These are phyloP conservation scores for Lecanosticta acicola DNA, from an alignment of 2,329 filamentous ascomycete genomes.

Conservation along the genomic window DNA sequence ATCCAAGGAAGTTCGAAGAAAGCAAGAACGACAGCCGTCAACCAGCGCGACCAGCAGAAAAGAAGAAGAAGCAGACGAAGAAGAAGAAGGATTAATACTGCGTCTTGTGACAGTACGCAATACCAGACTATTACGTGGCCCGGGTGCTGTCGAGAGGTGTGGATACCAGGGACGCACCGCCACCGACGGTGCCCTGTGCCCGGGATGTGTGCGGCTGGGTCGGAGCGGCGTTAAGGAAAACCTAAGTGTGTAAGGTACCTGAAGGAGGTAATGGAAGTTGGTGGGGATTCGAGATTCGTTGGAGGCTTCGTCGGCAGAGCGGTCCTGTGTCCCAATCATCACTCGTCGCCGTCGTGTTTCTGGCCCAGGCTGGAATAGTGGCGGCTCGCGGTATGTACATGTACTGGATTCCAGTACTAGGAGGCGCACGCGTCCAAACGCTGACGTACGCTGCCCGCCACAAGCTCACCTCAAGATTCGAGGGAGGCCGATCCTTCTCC, in stretches of 20 bases:
- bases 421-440: background rate
- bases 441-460: background rate
- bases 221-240: no score
- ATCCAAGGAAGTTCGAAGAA: background rate
- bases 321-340: no score
- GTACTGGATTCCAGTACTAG: background rate
- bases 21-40: background rate
- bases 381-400: no score
- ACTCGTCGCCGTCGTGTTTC: no score
- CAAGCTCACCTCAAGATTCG: background rate
- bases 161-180: background rate
- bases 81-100: no score
- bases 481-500: background rate
- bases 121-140: slow-evolving; percentile 9
- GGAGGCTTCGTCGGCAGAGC: no score
- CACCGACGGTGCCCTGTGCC: background rate
- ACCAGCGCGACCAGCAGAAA: no score
- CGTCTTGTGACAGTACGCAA: slow-evolving; percentile 8
- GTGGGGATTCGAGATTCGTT: no score
- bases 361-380: no score
- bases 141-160: background rate
- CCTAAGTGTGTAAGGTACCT: no score
- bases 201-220: background rate
- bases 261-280: no score
- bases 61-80: no score